Evolutionary conservation across 805 yeast species (phyloP), one percentile per base, ranked within the genome.

Genomic region (Candida mattraensis): DNA sequence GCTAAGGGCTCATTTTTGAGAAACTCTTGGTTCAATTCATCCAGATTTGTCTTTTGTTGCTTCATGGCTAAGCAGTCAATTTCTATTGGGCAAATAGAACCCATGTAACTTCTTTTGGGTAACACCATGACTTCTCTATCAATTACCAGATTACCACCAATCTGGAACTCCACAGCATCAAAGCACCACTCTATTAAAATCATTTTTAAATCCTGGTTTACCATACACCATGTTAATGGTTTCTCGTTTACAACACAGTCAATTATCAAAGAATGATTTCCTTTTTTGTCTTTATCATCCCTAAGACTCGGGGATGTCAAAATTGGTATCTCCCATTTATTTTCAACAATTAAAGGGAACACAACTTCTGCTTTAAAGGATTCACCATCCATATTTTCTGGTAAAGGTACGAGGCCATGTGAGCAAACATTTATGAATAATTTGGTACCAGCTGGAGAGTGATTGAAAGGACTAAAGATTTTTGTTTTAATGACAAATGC

Each of bases 321-420:
- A 2, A 89, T 76, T 1, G 96, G 96, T 2, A 87, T 81, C 40
- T 83, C 88, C 95, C 96, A 88, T 51, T 82, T 69, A 50, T 80
- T 80, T 23, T 76, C 77, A 60, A 80, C 74, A 15, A 83, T 80
- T 33, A 77, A 58, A 1, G 82, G 79, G 48, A 79, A 79, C 2
- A 86, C 77, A 3, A 64, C 57, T 24, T 65, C 70, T 3, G 87
- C 79, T 23, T 72, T 69, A 50, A 81, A 83, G 2, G 59, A 58
- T 3, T 37, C 48, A 9, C 37, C 39, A 4, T 23, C 17, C 28
- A 15, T 33, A 16, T 44, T 40, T 2, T 50, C 42, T 0, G 95
- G 95, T 17, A 65, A 51, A 4, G 94, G 95, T 0, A 87, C 80
- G 18, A 72, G 66, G 2, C 61, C 52, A 49, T 81, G 80, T 15